Evolutionary conservation across 2,329 filamentous ascomycete species (phyloP).

Genomic region (Metarhizium anisopliae): DNA sequence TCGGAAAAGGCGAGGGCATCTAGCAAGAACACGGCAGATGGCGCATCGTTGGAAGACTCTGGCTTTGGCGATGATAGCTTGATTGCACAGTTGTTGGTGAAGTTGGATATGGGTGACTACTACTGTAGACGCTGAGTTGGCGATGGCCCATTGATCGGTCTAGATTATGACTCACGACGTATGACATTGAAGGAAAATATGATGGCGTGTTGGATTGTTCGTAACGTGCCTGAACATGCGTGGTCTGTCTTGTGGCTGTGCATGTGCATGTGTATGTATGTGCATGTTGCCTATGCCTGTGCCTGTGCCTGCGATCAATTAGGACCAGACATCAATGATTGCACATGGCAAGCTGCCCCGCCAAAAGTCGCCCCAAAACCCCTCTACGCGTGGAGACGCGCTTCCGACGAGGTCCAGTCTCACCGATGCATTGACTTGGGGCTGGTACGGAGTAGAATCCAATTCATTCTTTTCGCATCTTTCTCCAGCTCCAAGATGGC

Average conservation of each 20-base stretch:
- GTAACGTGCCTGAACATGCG: no score
- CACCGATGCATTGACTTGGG: background rate
- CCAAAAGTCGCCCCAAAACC: background rate
- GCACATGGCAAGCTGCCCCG: no score
- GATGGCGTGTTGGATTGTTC: background rate
- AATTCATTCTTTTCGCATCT: background rate
- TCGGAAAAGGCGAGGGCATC: constrained; percentile 49
- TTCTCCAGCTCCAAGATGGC: constrained; percentile 32
- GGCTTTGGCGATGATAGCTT: constrained; percentile 43
- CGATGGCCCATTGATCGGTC: background rate
- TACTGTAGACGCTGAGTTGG: constrained; percentile 32
- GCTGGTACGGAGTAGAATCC: background rate
- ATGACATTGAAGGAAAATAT: background rate
- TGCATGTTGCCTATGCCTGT: no score
- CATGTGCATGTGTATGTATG: no score
- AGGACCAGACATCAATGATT: no score
- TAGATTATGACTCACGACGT: background rate
- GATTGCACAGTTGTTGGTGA: constrained; percentile 58
- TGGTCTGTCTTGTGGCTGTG: no score
- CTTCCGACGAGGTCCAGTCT: background rate
- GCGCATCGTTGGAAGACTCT: constrained; percentile 16
- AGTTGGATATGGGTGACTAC: constrained; percentile 63
- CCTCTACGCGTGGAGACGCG: constrained; percentile 3
- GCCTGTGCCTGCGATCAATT: no score
- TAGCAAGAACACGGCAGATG: constrained; percentile 12